These are phyloP conservation scores for Taphrina populina DNA, from an alignment of 1,139 yeast species.

Conservation along the genomic window DNA sequence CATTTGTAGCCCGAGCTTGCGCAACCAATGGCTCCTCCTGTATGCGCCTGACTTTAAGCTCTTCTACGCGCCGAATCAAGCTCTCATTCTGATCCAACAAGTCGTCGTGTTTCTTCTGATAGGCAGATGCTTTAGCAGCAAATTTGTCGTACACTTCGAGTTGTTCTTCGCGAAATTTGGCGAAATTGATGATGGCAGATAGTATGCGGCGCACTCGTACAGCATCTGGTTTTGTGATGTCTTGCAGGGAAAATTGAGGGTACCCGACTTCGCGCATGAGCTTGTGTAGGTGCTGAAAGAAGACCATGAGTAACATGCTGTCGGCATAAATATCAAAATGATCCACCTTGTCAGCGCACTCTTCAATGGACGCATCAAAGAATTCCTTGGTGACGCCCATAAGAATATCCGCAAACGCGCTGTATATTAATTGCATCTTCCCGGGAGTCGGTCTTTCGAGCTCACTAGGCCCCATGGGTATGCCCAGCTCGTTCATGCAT, in stretches of 20 bases:
- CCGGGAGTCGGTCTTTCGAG: constrained; percentile 65
- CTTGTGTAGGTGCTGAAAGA: constrained; percentile 36
- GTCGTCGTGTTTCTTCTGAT: constrained; percentile 20
- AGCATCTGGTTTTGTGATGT: constrained; percentile 69
- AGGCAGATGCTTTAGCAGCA: constrained; percentile 55
- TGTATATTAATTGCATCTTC: constrained; percentile 62
- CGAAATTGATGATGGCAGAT: constrained; percentile 83
- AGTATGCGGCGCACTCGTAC: constrained; percentile 61
- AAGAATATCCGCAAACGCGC: constrained; percentile 69
- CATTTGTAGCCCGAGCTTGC: constrained; percentile 58
- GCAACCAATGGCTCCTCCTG: constrained; percentile 45
- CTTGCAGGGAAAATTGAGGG: constrained; percentile 70
- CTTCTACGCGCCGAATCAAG: constrained; percentile 41
- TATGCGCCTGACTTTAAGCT: constrained; percentile 42
- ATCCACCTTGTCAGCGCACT: constrained; percentile 36
- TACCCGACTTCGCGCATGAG: constrained; percentile 60
- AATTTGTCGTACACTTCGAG: constrained; percentile 66
- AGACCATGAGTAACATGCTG: constrained; percentile 33
- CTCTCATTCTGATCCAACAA: constrained; percentile 34
- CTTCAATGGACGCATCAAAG: constrained; percentile 46
- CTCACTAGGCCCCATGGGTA: constrained; percentile 62
- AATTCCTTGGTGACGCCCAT: constrained; percentile 59
- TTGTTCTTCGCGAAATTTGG: constrained; percentile 76
- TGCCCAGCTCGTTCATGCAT: constrained; percentile 46
- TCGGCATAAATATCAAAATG: constrained; percentile 33